These are phyloP conservation scores for Lyophyllum atratum DNA, from an alignment of 768 basidiomycete genomes.

Conservation along the genomic window DNA sequence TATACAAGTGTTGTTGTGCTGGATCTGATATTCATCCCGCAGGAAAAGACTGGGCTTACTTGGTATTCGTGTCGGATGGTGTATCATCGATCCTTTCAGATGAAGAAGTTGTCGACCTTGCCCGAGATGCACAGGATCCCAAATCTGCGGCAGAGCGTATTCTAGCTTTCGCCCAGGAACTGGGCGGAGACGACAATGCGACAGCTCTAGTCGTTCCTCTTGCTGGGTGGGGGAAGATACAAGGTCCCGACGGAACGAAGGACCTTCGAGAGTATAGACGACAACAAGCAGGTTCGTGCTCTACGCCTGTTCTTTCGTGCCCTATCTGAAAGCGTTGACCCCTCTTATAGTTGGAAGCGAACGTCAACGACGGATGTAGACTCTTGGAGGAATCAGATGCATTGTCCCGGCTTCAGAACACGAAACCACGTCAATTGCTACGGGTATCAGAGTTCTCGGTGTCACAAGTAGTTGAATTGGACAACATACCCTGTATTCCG, in stretches of 20 bases:
- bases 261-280: conserved; percentile 81
- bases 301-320: neutral
- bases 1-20: neutral
- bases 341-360: conserved; percentile 55
- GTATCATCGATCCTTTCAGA: conserved; percentile 90
- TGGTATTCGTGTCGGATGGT: conserved; percentile 92
- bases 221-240: conserved; percentile 85
- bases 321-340: conserved; percentile 1
- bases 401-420: neutral
- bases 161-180: conserved; percentile 82
- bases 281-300: conserved; percentile 55
- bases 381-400: neutral
- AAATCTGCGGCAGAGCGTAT: conserved; percentile 82
- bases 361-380: conserved; percentile 67
- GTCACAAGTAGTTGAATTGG: neutral
- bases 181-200: conserved; percentile 89
- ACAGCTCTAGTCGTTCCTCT: conserved; percentile 91
- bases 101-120: conserved; percentile 92
- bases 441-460: neutral
- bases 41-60: conserved; percentile 86
- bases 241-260: conserved; percentile 79
- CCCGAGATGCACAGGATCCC: conserved; percentile 69
- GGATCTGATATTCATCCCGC: neutral
- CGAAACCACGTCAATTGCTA: neutral
- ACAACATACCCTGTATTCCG: neutral